Base-by-base conservation (phyloP, 345 rosid genomes). In the Litchi chinensis region DNA sequence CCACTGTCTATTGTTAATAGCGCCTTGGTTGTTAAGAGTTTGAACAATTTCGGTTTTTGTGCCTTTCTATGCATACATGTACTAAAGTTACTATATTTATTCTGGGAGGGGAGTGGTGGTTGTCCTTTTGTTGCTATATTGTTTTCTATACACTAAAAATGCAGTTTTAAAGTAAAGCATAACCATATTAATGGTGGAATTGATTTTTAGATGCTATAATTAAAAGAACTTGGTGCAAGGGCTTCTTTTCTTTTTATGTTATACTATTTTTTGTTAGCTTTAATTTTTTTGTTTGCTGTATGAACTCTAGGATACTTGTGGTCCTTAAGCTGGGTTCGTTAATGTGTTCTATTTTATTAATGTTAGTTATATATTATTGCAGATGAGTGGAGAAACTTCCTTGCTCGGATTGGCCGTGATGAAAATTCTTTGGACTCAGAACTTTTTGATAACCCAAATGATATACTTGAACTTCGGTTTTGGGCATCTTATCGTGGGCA, bases 401-500 rank as follows among this genome's bases (percentile, higher is more conserved):
- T 96, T 73, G 91, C 94, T 76, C 93, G 99, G 78, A 96, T 96
- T 79, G 98, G 98, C n/a, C 97, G 93, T 44, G 96, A 94, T 89
- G 99, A 96, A 87, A 94, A 89, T 88, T 85, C 93, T n/a, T 28
- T 73, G 65, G 99, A 92, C 71, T 83, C 87, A 0, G 99, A 96
- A 60, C 94, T 94, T 68, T 82, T 79, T 80, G 92, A 90, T 68
- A 91, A 84, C 81, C 81, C 89, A 67, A 85, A 77, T 82, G 99
- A 96, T 79, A 76, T 87, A 78, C 97, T 94, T 87, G 99, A 96
- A 88, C 99, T 96, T 82, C 91, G 98, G 76, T 89, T 92, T 86
- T 96, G 99, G 99, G 99, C 99, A 70, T 96, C 99, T 69, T 96
- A 96, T 80, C 93, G 99, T 32, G 99, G 93, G 50, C 99, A 96